Base-by-base conservation (phyloP, 176 grass and related monocot species). In the Cenchrus americanus region DNA sequence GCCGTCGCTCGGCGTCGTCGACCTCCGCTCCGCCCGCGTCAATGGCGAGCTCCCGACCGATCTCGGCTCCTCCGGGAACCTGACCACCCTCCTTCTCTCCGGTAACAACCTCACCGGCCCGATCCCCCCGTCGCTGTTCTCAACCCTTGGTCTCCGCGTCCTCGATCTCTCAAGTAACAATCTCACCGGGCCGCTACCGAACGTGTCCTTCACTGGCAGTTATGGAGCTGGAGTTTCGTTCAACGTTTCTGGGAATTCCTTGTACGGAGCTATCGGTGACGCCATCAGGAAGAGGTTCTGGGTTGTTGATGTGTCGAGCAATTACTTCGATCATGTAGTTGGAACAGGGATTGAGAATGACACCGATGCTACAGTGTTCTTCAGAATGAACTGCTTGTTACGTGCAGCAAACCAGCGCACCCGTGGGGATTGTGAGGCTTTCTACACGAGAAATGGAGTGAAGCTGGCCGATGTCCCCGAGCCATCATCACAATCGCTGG, bases 141-240 rank as follows among this genome's bases (percentile, higher is more conserved):
- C 80, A 21, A 55, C 87, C 47, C 42, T 86, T 23, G 79, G 76
- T 2, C 91, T 98, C 82, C 71, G 34, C 54, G 23, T 82, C 8
- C 88, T 98, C 21, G 95, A 95, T 59, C 77, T 98, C 69, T 94
- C 92, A 14, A 34, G 40, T 69, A 98, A 98, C 78, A 87, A 95
- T 3, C 87, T 98, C 61, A 91, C 92, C 1, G 95, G 90, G 2
- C 18, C 81, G 75, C 73, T 94, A 43, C 88, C 86, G 0, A 21
- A 37, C 72, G 17, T 65, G 18, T 24, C 82, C 34, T 30, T 63
- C 19, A 14, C 69, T 7, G 61, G 18, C 6, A 78, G 23, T 43
- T 74, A 52, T 71, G 54, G 41, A 65, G 19, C 47, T 1, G 82
- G 82, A 21, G 41, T 42, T 83, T 14, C 70, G 66, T 91, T 99